phyloP scores from a whole-genome alignment of 2,329 filamentous ascomycete species.

The Alternaria triticimaculans region DNA sequence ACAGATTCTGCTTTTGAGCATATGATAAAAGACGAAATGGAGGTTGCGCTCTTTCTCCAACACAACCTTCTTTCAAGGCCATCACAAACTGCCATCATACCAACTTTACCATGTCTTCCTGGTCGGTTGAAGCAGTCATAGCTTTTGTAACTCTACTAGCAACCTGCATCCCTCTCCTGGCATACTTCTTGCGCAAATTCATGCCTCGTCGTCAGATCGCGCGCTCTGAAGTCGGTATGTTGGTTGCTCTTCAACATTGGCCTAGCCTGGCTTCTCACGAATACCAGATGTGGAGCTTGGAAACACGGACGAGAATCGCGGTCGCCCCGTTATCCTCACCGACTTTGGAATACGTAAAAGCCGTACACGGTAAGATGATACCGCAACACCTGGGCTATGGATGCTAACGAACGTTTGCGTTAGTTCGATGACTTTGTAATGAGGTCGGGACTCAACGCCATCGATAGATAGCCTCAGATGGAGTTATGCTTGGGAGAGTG shows the following conservation, averaged over 20 bases:
- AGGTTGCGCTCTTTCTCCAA: neutral
- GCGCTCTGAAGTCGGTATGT: neutral
- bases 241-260: neutral
- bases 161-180: neutral
- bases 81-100: neutral
- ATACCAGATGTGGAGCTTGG: neutral
- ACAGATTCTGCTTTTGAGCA: neutral
- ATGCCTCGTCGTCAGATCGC: neutral
- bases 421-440: neutral
- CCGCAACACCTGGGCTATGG: neutral
- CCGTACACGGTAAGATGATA: neutral
- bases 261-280: neutral
- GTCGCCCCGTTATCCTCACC: fast-evolving
- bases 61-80: too few relatives aligned
- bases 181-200: neutral
- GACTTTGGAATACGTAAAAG: neutral
- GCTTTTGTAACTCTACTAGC: neutral
- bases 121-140: neutral
- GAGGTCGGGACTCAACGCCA: neutral
- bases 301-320: neutral
- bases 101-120: neutral
- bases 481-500: too few relatives aligned
- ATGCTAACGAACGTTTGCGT: neutral
- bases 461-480: neutral
- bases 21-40: neutral